phyloP scores from a whole-genome alignment of 345 rosid species.

The Eucalyptus cloeziana region DNA sequence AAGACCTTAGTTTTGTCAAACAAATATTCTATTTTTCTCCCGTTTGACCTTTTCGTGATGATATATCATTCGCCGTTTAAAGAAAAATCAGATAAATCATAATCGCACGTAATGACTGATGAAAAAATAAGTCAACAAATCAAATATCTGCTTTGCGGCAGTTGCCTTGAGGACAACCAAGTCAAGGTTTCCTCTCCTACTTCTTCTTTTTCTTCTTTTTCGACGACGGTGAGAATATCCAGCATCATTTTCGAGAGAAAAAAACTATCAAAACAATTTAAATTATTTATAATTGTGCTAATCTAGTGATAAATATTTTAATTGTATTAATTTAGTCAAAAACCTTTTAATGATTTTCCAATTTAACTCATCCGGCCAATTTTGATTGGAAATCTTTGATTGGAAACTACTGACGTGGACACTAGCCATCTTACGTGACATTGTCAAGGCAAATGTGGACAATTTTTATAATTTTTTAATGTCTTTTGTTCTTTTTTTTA shows the following conservation, averaged over 20 bases:
- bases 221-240: not conserved
- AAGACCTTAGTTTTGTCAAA: not conserved
- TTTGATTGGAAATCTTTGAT: no score
- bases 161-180: not conserved
- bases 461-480: no score
- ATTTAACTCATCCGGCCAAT: not conserved
- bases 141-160: not conserved
- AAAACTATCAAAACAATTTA: no score
- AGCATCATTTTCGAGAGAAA: not conserved
- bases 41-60: not conserved
- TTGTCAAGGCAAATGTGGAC: not conserved
- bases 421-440: no score
- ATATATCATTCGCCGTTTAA: not conserved
- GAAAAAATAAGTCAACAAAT: not conserved
- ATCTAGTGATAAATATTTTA: no score
- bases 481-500: no score
- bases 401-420: not conserved
- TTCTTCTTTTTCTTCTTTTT: not conserved
- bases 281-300: not conserved
- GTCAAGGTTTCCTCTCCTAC: not conserved
- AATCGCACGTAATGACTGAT: not conserved
- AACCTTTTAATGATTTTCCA: not conserved
- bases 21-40: not conserved
- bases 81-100: not conserved
- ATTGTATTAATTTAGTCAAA: no score